These are phyloP conservation scores for Phialemonium atrogriseum DNA, from an alignment of 2,329 filamentous ascomycete genomes.

Conservation along the genomic window DNA sequence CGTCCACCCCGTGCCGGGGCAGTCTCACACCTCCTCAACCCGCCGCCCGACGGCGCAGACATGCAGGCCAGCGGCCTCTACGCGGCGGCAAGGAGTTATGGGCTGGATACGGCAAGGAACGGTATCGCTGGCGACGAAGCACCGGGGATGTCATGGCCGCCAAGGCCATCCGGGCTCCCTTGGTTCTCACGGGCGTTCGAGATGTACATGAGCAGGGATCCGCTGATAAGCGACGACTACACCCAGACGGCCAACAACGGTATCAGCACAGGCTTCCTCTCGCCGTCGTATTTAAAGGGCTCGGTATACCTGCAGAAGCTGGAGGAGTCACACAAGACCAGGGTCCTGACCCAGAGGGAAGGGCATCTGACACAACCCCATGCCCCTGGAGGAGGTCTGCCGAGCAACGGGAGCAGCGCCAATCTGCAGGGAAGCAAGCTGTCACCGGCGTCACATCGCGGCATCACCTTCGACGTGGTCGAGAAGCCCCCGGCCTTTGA, in stretches of 20 bases:
- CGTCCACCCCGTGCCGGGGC: constrained; percentile 28
- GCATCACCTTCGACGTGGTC: constrained; percentile 75
- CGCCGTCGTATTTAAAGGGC: constrained; percentile 72
- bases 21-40: constrained; percentile 49
- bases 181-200: constrained; percentile 46
- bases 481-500: constrained; percentile 59
- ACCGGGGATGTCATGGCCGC: constrained; percentile 13
- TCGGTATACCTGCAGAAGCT: constrained; percentile 73
- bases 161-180: constrained; percentile 27
- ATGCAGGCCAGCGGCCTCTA: too few relatives aligned
- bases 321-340: constrained; percentile 59
- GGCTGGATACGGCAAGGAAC: constrained; percentile 24
- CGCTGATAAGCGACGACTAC: constrained; percentile 7
- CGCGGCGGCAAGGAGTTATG: too few relatives aligned
- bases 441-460: constrained; percentile 56
- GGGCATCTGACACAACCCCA: constrained; percentile 19
- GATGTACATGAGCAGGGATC: constrained; percentile 29
- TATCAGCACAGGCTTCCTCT: constrained; percentile 53
- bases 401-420: constrained; percentile 42
- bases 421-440: constrained; percentile 44
- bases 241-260: constrained; percentile 11
- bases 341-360: constrained; percentile 40
- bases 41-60: constrained; percentile 20
- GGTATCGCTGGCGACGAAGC: constrained; percentile 17
- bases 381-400: constrained; percentile 36